Conservation (phyloP, 1,284 basidiomycete species). For the Athelia psychrophila region DNA sequence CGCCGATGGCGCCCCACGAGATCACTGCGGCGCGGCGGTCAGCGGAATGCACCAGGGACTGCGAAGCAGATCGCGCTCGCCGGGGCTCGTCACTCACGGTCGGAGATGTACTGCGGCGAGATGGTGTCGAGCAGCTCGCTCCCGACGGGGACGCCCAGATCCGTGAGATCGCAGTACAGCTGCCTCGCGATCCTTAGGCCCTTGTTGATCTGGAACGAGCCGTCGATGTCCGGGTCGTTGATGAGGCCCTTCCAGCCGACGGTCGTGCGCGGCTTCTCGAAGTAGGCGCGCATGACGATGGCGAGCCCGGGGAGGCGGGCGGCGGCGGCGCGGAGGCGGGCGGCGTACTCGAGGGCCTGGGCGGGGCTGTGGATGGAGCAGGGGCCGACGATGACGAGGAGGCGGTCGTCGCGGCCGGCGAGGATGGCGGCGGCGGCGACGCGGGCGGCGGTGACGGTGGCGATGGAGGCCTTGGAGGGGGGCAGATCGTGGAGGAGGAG, state of each 20-base stretch:
- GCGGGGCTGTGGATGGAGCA: conserved; percentile 93
- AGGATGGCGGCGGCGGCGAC: conserved; percentile 76
- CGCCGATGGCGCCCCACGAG: conserved; percentile 98
- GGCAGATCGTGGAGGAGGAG: conserved; percentile 85
- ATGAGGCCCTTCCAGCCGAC: conserved; percentile 89
- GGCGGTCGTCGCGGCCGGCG: conserved; percentile 79
- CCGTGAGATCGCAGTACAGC: conserved; percentile 86
- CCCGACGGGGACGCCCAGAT: conserved; percentile 89
- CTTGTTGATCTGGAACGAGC: conserved; percentile 96
- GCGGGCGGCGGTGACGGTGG: conserved; percentile 79
- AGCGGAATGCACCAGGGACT: not conserved
- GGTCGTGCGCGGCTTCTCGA: conserved; percentile 87
- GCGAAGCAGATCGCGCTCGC: not conserved
- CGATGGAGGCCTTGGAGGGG: conserved; percentile 51
- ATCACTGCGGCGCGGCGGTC: conserved; percentile 46
- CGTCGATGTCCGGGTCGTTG: conserved; percentile 91
- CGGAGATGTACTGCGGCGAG: conserved; percentile 81
- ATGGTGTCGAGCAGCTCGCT: conserved; percentile 96
- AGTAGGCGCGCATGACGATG: conserved; percentile 96
- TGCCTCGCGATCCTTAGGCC: conserved; percentile 87
- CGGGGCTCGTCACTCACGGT: conserved; percentile 37
- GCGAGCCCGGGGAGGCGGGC: conserved; percentile 75
- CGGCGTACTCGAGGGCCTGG: conserved; percentile 90
- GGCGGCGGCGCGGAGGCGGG: conserved; percentile 69
- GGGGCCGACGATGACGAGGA: conserved; percentile 92